Conservation (phyloP, 306 rosid species). For the Lablab purpureus region DNA sequence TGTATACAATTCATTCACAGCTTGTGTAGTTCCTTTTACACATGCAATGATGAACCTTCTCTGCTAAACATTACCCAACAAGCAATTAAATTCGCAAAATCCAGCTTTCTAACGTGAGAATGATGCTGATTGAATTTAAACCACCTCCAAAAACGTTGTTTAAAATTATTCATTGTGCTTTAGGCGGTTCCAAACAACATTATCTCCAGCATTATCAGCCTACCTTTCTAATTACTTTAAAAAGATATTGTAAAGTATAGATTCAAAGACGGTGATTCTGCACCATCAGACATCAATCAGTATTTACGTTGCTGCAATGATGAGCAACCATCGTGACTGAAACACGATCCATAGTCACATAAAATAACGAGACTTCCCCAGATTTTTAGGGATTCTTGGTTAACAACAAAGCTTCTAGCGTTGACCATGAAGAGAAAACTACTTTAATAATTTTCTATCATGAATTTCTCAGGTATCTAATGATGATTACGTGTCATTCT, state of each 20-base stretch:
- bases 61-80: constrained; percentile 38
- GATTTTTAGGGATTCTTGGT: constrained; percentile 66
- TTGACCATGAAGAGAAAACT: constrained; percentile 35
- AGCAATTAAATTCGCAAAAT: constrained; percentile 41
- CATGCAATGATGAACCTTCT: constrained; percentile 34
- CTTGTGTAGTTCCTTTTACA: constrained; percentile 2
- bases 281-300: constrained; percentile 12
- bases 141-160: constrained; percentile 1
- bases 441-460: constrained; percentile 19
- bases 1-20: constrained; percentile 32
- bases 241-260: constrained; percentile 36
- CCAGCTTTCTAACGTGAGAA: constrained; percentile 46
- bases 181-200: constrained; percentile 53
- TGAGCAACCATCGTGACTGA: constrained; percentile 44
- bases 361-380: constrained; percentile 53
- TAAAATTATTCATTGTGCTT: constrained; percentile 26
- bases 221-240: constrained; percentile 51
- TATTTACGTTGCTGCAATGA: constrained; percentile 43
- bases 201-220: constrained; percentile 46
- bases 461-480: constrained; percentile 40
- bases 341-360: constrained; percentile 20
- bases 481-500: constrained; percentile 52
- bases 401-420: constrained; percentile 42
- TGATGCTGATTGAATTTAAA: background rate
- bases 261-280: constrained; percentile 51